Evolutionary conservation across 208 protist species (phyloP), one percentile per base, ranked within the genome.

Genomic region (Leishmania lainsoni): DNA sequence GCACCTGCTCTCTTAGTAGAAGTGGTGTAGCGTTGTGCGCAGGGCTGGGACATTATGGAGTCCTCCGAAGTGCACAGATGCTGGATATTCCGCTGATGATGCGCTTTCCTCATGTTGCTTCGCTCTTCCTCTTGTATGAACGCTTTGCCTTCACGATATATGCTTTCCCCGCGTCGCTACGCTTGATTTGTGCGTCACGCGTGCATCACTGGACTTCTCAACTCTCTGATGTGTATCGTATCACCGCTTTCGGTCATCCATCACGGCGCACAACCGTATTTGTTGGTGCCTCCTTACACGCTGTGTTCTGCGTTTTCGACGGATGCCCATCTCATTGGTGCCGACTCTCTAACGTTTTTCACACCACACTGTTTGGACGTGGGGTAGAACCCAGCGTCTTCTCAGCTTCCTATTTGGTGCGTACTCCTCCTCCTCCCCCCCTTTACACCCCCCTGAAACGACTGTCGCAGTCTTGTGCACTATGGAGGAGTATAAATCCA

Each of bases 401-500:
- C 26, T 12, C 0, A 49, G 42, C 5, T 73, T 52, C 26, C 35
- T 22, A 73, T 6, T 49, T 51, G 29, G 8, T 52, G 68, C 6
- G 12, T 16, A 3, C 39, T 39, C 56, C 48, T 22, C 4, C 65
- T 12, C 8, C 16, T 52, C 16, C 20, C 63, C 14, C 14, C 17
- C 39, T 16, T 32, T 10, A 63, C n/a, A n/a, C 16, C 32, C 51
- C 2, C 29, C 39, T n/a, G 42, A 5, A 14, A n/a, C 9, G 29
- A 29, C 29, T 59, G 49, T 8, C 48, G 71, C 71, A 54, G 51
- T 12, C 42, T 6, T 12, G 48, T 22, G 17, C n/a, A 49, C 17
- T 42, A 77, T 97, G 93, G 94, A 97, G 42, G 93, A 96, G 4
- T 91, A 94, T 65, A 98, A 97, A 78, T 35, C 85, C 39, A 97